These are phyloP conservation scores for Papilionanthe hybrid DNA, from an alignment of 116 monocot species.

Conservation along the genomic window DNA sequence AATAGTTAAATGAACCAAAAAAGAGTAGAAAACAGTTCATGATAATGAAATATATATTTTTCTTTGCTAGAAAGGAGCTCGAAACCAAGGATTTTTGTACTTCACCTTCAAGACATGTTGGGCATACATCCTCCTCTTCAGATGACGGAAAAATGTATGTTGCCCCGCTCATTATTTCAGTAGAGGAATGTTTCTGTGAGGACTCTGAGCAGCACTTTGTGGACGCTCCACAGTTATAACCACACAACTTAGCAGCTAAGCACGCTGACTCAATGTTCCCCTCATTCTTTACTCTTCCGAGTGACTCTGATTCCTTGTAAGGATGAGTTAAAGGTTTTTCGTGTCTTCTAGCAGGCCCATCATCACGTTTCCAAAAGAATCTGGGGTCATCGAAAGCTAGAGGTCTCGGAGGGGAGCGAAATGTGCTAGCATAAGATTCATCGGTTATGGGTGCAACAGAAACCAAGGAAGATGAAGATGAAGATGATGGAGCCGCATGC, in stretches of 20 bases:
- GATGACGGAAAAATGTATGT: constrained; percentile 41
- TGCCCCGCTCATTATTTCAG: constrained; percentile 17
- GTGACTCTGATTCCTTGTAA: constrained; percentile 41
- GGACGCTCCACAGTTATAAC: constrained; percentile 20
- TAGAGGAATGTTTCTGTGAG: constrained; percentile 3
- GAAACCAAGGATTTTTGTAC: not conserved
- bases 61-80: not conserved
- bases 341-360: constrained; percentile 20
- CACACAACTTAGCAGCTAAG: constrained; percentile 15
- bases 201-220: constrained; percentile 30
- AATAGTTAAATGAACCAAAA: too few species aligned
- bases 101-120: constrained; percentile 93
- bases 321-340: constrained; percentile 42
- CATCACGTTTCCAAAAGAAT: constrained; percentile 27
- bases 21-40: too few species aligned
- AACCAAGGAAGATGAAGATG: constrained; percentile 15
- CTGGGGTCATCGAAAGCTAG: constrained; percentile 80
- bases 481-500: constrained; percentile 27
- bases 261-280: constrained; percentile 20
- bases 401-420: constrained; percentile 66
- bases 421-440: constrained; percentile 43
- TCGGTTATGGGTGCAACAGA: constrained; percentile 20
- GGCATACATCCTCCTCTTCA: constrained; percentile 89
- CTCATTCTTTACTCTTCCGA: constrained; percentile 20
- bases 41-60: not conserved